Conservation (phyloP, 371 early-diverging fungal genomes). For the Cladochytrium tenue region DNA sequence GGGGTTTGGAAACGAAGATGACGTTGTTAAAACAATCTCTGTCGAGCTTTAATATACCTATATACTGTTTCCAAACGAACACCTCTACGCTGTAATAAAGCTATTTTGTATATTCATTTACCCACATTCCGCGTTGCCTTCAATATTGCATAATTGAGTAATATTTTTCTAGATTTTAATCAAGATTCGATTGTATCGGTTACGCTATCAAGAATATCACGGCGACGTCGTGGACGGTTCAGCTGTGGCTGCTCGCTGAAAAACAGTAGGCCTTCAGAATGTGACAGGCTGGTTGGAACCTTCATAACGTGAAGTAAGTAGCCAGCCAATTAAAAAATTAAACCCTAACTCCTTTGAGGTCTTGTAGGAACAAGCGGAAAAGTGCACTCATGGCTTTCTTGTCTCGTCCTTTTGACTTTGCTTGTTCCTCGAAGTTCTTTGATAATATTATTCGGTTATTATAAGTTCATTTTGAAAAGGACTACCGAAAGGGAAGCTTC, state of each 20-base stretch:
- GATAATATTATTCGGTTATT: background rate
- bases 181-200: background rate
- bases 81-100: too few relatives aligned
- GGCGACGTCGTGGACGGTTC: background rate
- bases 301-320: background rate
- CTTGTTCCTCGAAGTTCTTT: slow-evolving; percentile 34
- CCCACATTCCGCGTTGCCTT: too few relatives aligned
- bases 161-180: too few relatives aligned
- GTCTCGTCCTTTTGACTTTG: slow-evolving; percentile 13
- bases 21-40: too few relatives aligned
- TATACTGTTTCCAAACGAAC: too few relatives aligned
- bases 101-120: too few relatives aligned
- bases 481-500: slow-evolving; percentile 10
- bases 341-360: slow-evolving; percentile 45
- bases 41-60: too few relatives aligned
- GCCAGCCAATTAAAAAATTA: background rate
- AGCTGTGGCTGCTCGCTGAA: background rate
- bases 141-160: too few relatives aligned
- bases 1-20: too few relatives aligned
- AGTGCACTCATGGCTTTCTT: slow-evolving; percentile 42
- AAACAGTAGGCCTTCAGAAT: background rate
- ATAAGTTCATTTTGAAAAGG: background rate
- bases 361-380: slow-evolving; percentile 40
- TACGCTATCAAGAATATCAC: background rate
- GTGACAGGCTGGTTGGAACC: background rate